Percentiles rank a stretch among this genome's conserved stretches.
These are phyloP conservation scores for Beta corolliflora DNA, from an alignment of 179 eudicot genomes.

Conservation along the genomic window DNA sequence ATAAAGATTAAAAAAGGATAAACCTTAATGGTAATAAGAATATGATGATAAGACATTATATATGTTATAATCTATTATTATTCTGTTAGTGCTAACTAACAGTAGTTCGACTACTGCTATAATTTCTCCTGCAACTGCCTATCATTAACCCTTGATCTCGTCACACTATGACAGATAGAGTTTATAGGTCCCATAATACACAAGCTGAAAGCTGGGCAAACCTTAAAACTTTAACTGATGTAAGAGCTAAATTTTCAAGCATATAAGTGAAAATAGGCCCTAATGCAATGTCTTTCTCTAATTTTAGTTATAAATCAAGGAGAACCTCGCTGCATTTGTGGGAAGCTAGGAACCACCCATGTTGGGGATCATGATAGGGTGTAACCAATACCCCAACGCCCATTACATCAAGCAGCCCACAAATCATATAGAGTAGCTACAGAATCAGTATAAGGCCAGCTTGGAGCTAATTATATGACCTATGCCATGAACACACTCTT, in stretches of 20 bases:
- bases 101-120: background rate
- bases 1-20: background rate
- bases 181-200: background rate
- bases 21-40: background rate
- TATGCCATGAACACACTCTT: background rate
- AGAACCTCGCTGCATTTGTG: background rate
- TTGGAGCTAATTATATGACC: background rate
- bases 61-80: background rate
- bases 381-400: background rate
- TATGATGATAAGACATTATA: background rate
- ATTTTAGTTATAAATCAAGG: background rate
- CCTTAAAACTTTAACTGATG: background rate
- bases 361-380: background rate
- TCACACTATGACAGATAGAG: background rate
- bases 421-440: background rate
- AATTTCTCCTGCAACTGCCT: background rate
- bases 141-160: background rate
- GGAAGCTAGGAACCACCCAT: background rate
- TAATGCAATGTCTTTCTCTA: background rate
- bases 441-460: background rate
- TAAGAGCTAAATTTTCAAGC: background rate
- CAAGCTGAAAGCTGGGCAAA: background rate
- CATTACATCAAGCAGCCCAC: background rate
- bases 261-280: background rate
- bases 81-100: background rate